Evolutionary conservation across 1,139 yeast species (phyloP), one percentile per base, ranked within the genome.

Genomic region (Sugiyamaella novakii): DNA sequence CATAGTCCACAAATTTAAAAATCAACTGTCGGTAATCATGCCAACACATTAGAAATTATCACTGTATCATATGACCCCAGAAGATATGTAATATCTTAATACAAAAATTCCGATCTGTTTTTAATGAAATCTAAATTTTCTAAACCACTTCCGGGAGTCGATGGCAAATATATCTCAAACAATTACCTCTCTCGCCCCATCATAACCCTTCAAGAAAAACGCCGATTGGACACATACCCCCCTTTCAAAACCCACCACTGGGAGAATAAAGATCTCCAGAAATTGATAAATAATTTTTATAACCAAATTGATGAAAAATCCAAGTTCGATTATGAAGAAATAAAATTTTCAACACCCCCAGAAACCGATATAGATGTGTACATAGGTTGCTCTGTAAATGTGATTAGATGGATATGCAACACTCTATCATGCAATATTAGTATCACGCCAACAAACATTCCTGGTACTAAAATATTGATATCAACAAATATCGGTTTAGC

Each of bases 341-440:
- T 46, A n/a, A 25, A 24, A 15, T 46, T 46, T 22, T 29, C 50
- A 10, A 21, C 42, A 21, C 45, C 36, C 4, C 33, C 34, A 5
- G 24, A 27, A 17, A 35, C 50, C 5, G 31, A 30, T 5, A 25
- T 30, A n/a, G 50, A 46, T 28, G 35, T 46, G 3, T 29, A 35
- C n/a, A 28, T 36, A 12, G 50, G 50, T 11, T 35, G 43, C 29
- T 36, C 24, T 11, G 50, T 46, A 19, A 46, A 46, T 36, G 44
- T 46, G 2, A 7, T 36, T 10, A 17, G 50, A 19, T 46, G 46
- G 46, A 17, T 41, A 17, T 34, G 21, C 12, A 21, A 33, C 15
- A 22, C 24, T 12, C 38, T 46, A 15, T n/a, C 40, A 10, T 21
- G 10, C 14, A 18, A 42, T 33, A 15, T 6, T 11, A 15, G 27